Evolutionary conservation across 352 stramenopile species (phyloP), one percentile per base, ranked within the genome.

Genomic region (Globisporangium echinulatum): DNA sequence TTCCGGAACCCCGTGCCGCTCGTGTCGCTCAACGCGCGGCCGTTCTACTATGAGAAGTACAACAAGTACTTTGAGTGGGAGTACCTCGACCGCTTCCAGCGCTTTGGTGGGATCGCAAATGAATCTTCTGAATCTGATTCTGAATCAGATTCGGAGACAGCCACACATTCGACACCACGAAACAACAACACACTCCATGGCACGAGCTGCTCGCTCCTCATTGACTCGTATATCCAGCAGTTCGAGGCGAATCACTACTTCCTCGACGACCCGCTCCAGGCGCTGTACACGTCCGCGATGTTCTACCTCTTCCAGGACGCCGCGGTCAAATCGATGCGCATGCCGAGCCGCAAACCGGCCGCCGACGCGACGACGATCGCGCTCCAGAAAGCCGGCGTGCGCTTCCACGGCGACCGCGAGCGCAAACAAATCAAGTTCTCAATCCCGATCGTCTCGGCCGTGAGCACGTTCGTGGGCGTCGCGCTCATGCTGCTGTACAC

Each of bases 371-470:
- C 2, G 40, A 64, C 17, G 50, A 25, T 33, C 46, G 59, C 10
- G 17, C 52, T 19, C 52, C 56, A 15, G 13, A 64, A 8, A 46
- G 37, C 14, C 0, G 57, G 39, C 5, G 64, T 66, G 8, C 67
- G 63, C 1, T 69, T 84, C 42, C 55, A 68, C 7, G 72, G 75
- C 4, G 72, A 79, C 13, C 56, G 56, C 33, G 75, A 78, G 54
- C 60, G 56, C 19, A 80, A 78, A 52, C 66, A 80, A 59, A 79
- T 83, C 61, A 75, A 69, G 40, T 79, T 73, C 59, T 79, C 71
- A 8, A 69, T 83, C 17, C 66, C 74, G 2, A 19, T 74, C 0
- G 67, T 57, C 38, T 80, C 74, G 7, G 58, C 71, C 1, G 65
- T 80, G 50, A 72, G 73, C 13, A 81, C 76, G 9, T 78, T 75